Percentiles rank a stretch among this genome's conserved stretches.
Conservation (phyloP, 805 yeast genomes). For the Hanseniaspora nectarophila region DNA sequence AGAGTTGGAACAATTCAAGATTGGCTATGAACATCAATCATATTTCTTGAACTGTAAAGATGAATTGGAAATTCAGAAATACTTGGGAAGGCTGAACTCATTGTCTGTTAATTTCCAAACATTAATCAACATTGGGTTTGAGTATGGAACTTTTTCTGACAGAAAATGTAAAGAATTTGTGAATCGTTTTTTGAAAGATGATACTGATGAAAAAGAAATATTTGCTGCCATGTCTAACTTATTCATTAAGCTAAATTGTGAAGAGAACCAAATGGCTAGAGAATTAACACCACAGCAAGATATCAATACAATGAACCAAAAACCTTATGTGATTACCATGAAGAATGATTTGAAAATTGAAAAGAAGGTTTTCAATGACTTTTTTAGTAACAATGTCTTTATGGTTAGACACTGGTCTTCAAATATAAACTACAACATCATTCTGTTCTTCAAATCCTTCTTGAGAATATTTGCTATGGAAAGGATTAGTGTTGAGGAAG, state of each 20-base stretch:
- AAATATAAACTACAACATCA: slow-evolving; percentile 36
- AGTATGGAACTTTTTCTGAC: slow-evolving; percentile 40
- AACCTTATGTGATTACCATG: neutral
- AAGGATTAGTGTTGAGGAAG: slow-evolving; percentile 22
- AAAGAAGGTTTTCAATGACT: slow-evolving; percentile 1
- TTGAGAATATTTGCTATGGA: slow-evolving; percentile 37
- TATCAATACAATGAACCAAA: neutral
- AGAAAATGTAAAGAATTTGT: slow-evolving; percentile 30
- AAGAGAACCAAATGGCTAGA: slow-evolving; percentile 1
- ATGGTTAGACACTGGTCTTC: slow-evolving; percentile 40
- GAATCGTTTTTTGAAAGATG: slow-evolving; percentile 21
- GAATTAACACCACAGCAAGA: slow-evolving; percentile 3
- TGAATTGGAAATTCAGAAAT: neutral
- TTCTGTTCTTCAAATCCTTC: slow-evolving; percentile 35
- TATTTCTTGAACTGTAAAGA: neutral
- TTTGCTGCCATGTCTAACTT: neutral
- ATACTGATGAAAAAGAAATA: neutral
- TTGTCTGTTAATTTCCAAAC: slow-evolving; percentile 35
- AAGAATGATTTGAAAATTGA: neutral
- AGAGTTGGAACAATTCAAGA: slow-evolving; percentile 20
- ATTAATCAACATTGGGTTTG: slow-evolving; percentile 45
- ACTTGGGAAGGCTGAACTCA: neutral
- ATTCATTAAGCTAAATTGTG: neutral
- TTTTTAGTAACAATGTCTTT: slow-evolving; percentile 9
- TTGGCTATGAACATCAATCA: neutral